Evolutionary conservation across 2,329 filamentous ascomycete genomes (phyloP).

Genomic region (Gyromitra esculenta): DNA sequence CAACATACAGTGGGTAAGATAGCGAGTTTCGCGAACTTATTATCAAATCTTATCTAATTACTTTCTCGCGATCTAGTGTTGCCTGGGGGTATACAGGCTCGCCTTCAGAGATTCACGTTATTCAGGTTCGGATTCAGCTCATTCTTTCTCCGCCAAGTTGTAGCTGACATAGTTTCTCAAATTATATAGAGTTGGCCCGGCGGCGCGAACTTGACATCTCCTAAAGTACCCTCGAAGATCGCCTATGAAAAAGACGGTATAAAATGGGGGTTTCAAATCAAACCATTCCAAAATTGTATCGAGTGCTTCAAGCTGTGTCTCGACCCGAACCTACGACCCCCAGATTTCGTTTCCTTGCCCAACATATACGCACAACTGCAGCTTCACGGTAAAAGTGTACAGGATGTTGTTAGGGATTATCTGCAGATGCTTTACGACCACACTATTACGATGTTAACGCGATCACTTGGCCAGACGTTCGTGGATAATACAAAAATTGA

Average conservation of each 20-base stretch:
- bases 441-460: slow-evolving; percentile 51
- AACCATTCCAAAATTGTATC: slow-evolving; percentile 54
- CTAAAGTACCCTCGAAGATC: slow-evolving; percentile 54
- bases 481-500: slow-evolving; percentile 60
- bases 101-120: slow-evolving; percentile 53
- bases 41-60: slow-evolving; percentile 3
- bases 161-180: slow-evolving; percentile 15
- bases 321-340: slow-evolving; percentile 52
- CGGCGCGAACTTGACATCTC: slow-evolving; percentile 52
- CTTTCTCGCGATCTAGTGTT: slow-evolving; percentile 31
- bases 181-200: slow-evolving; percentile 51
- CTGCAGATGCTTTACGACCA: slow-evolving; percentile 52
- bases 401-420: slow-evolving; percentile 52
- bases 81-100: slow-evolving; percentile 54
- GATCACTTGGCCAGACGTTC: slow-evolving; percentile 52
- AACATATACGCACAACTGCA: slow-evolving; percentile 53
- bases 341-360: slow-evolving; percentile 53
- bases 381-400: slow-evolving; percentile 41
- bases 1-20: slow-evolving; percentile 66
- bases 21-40: not conserved
- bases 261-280: slow-evolving; percentile 55
- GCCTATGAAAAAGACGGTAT: slow-evolving; percentile 52
- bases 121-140: slow-evolving; percentile 44
- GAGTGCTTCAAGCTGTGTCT: slow-evolving; percentile 54
- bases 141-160: slow-evolving; percentile 2